Percentiles rank a stretch among this genome's conserved stretches.
These are phyloP conservation scores for Moringa oleifera DNA, from an alignment of 345 rosid genomes.

Conservation along the genomic window DNA sequence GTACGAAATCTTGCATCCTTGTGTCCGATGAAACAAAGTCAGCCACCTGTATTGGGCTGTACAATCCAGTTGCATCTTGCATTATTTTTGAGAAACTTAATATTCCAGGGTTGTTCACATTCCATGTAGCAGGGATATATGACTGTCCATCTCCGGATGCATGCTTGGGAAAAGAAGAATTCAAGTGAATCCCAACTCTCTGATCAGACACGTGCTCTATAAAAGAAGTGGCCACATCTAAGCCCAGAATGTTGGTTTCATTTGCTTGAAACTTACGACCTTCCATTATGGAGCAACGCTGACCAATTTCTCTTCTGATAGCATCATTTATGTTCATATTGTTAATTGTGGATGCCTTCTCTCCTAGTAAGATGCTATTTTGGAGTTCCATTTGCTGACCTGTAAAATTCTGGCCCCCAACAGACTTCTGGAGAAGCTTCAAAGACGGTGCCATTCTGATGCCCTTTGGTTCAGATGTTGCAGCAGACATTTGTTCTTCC, in stretches of 20 bases:
- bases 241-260: not conserved
- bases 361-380: slow-evolving; percentile 1
- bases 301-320: slow-evolving; percentile 5
- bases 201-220: slow-evolving; percentile 1
- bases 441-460: slow-evolving; percentile 13
- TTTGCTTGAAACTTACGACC: not conserved
- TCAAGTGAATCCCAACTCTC: slow-evolving; percentile 1
- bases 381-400: not conserved
- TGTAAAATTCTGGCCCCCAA: not conserved
- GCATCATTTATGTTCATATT: not conserved
- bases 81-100: not conserved
- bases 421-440: slow-evolving; percentile 9
- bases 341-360: slow-evolving; percentile 1
- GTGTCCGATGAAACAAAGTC: slow-evolving; percentile 2
- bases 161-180: not conserved
- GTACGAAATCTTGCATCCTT: not conserved
- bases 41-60: not conserved
- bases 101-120: slow-evolving; percentile 1
- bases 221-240: not conserved
- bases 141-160: not conserved
- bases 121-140: slow-evolving; percentile 3
- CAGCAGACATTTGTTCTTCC: slow-evolving; percentile 3
- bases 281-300: not conserved
- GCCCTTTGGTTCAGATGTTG: not conserved
- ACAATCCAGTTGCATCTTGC: not conserved